Evolutionary conservation across 306 rosid species (phyloP), one percentile per base, ranked within the genome.

Genomic region (Amphicarpaea edgeworthii): DNA sequence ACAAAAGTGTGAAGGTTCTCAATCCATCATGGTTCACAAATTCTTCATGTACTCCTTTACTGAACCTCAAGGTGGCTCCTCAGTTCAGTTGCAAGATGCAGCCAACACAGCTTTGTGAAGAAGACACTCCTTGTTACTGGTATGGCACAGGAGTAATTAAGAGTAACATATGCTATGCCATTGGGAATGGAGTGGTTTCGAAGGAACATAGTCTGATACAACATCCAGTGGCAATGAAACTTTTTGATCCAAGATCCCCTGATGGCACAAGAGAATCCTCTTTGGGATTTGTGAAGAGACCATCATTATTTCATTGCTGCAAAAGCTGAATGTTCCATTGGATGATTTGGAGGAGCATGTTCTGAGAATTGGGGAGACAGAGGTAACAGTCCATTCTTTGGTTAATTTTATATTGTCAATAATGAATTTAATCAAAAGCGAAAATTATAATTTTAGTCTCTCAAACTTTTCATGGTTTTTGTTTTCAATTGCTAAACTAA

Each of bases 261-360:
- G 15, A 55, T 69, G 79, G 83, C 34, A 61, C 24, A 37, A 67
- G 19, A 41, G 61, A 75, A 43, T 14, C 0, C 55, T 6, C 46
- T 45, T 30, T 53, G 43, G 84, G 79, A 1, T 79, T 79, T 71
- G 82, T 80, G 34, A 79, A 14, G 68, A 84, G 79, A 15, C 79
- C 84, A 12, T 37, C 82, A 21, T 3, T 76, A 1, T 84, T 75
- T 28, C 68, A 5, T 70, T 79, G 38, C 32, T 79, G 30, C 79
- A 70, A 8, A 76, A 79, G 21, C 6, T 83, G 62, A 70, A 76
- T 57, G 42, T 47, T 15, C 68, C 76, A 4, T 61, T 83, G 26
- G 81, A 83, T 41, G 87, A 75, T 75, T 62, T 83, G 16, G 82
- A 83, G 72, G 84, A 64, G 57, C 79, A 83, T 28, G 21, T 19